phyloP scores from a whole-genome alignment of 441 rosid genomes.

The Gossypium davidsonii region DNA sequence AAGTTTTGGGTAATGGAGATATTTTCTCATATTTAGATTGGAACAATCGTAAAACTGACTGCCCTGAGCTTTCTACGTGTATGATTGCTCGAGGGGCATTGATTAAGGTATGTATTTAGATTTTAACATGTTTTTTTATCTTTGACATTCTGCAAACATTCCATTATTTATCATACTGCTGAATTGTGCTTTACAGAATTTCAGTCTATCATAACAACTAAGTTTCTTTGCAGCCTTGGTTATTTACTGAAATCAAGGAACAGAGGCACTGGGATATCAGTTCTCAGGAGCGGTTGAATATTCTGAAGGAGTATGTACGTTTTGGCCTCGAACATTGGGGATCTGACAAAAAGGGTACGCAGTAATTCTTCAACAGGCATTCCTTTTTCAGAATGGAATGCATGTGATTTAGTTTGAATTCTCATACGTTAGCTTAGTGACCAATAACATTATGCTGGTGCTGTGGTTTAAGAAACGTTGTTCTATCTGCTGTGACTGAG shows the following conservation, averaged over 20 bases:
- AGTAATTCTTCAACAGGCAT: background rate
- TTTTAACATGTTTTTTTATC: background rate
- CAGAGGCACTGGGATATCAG: constrained; percentile 95
- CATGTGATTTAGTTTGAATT: background rate
- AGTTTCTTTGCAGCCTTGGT: constrained; percentile 71
- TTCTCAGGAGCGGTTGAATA: constrained; percentile 67
- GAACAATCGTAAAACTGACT: constrained; percentile 69
- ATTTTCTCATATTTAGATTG: constrained; percentile 71
- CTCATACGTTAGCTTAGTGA: background rate
- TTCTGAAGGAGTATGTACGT: constrained; percentile 71
- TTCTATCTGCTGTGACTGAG: background rate
- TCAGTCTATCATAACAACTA: background rate
- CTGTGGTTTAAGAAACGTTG: background rate
- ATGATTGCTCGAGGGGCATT: constrained; percentile 97
- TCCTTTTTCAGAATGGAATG: background rate
- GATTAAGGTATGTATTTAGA: constrained; percentile 46
- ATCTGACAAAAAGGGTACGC: constrained; percentile 69
- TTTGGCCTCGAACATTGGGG: constrained; percentile 97
- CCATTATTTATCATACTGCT: background rate
- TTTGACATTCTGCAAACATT: background rate
- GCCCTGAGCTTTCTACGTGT: constrained; percentile 68
- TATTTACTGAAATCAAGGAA: constrained; percentile 91
- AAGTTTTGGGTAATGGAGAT: constrained; percentile 87
- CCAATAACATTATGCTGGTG: background rate
- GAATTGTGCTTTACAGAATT: background rate